Evolutionary conservation across 805 yeast species (phyloP), one percentile per base, ranked within the genome.

Genomic region (Metschnikowia drakensbergensis): DNA sequence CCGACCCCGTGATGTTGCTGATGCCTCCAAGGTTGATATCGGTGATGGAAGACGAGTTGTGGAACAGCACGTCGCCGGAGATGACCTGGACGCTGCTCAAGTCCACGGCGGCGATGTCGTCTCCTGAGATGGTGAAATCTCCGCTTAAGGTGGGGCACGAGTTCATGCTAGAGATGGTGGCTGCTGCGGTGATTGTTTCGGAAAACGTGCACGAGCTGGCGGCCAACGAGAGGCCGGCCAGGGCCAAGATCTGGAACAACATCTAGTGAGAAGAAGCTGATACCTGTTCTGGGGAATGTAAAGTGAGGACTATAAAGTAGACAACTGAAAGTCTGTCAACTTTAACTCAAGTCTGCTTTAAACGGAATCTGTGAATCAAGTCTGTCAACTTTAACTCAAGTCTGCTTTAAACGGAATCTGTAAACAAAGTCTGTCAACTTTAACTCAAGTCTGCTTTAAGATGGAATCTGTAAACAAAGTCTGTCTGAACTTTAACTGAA

Each of bases 61-160:
- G 65, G 43, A 72, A 57, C 31, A 53, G 58, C 37, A 72, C 48
- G 44, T 66, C 66, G 27, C 70, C 75, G 32, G 49, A 50, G 29
- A 70, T 55, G 47, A 55, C 57, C 54, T 61, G 46, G 34, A 69
- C 69, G 10, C 50, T 33, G 37, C 63, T 54, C 54, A 69, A 67
- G 49, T 67, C 68, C 42, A 69, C 50, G 9, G 61, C 32, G 22
- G 59, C 62, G 32, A 69, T 46, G 25, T 57, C 66, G 52, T 66
- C 66, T 34, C 73, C 74, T 44, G 66, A 58, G 46, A 72, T 60
- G 52, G 68, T 65, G 47, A 72, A 68, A 43, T 60, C 57, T 44
- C 77, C 77, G 27, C 64, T 68, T 50, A 72, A 63, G 23, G 75
- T 72, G n/a, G 71, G 66, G 58, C 77, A 72, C 8, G 74, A 53